Base-by-base conservation (phyloP, 1,139 yeast genomes). In the Taphrina flavorubra region DNA sequence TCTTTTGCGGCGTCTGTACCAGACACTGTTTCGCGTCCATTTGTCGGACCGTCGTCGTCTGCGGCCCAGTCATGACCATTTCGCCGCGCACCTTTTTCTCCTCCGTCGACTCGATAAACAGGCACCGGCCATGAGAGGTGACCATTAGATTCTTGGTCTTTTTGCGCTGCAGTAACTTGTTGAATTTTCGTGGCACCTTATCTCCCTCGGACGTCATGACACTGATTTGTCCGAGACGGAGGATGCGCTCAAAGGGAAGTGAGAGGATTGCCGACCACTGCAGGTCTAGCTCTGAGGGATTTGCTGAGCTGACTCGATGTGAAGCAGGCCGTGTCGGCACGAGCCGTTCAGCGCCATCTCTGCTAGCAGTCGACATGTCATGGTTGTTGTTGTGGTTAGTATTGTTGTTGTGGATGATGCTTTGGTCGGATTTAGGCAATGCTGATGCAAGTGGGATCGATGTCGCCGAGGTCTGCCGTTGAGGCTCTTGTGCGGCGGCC, bases 231-330 rank as follows among this genome's bases (percentile, higher is more conserved):
- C 70, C 70, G 36, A 66, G 65, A 13, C 67, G 66, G 55, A 69
- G 49, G 55, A 69, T 68, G 57, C 70, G 63, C 36, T 76, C 72
- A 75, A 78, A 61, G 58, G n/a, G 78, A 75, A 14, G 78, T 72
- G 10, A 76, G 67, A 37, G 77, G 70, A 7, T 76, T 73, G 20
- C 70, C 58, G 46, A 74, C 70, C 44, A 73, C 71, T 66, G 74
- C 72, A 53, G 63, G 53, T 39, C 71, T 51, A 51, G 72, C 67
- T 55, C 72, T 65, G 68, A 69, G 62, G 59, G 71, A 46, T 53
- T 73, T 72, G 47, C 10, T 7, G 57, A 69, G 44, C 61, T 71
- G 53, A 57, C 65, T 16, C 58, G 70, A 73, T 69, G 70, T 71
- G 49, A 69, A 70, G 47, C 72, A 58, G 16, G 63, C 25, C 55